phyloP scores from a whole-genome alignment of 805 yeast species.

The Lachancea dasiensis region DNA sequence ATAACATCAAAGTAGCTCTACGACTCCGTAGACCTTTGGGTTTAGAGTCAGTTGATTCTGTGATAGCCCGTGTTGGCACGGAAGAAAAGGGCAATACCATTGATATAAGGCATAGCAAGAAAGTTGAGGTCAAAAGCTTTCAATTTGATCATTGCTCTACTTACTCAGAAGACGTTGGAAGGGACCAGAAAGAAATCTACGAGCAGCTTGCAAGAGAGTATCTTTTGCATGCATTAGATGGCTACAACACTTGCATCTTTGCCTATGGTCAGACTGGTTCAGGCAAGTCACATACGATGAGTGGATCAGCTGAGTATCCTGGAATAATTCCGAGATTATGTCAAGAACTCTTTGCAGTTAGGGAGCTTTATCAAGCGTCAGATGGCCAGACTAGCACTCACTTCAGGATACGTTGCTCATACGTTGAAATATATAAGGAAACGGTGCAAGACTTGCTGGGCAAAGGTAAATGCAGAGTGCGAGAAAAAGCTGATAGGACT shows the following conservation, averaged over 20 bases:
- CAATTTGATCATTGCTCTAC: constrained; percentile 11
- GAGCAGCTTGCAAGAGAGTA: constrained; percentile 11
- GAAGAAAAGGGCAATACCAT: neutral
- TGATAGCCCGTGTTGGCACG: constrained; percentile 5
- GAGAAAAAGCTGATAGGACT: constrained; percentile 62
- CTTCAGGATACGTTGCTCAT: constrained; percentile 64
- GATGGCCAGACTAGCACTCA: constrained; percentile 57
- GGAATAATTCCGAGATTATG: constrained; percentile 12
- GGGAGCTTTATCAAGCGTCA: constrained; percentile 17
- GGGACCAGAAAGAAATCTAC: constrained; percentile 9
- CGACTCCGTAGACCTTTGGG: constrained; percentile 9
- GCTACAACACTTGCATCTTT: constrained; percentile 85
- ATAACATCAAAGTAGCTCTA: constrained; percentile 13
- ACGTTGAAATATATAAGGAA: constrained; percentile 89
- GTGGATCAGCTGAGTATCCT: constrained; percentile 29
- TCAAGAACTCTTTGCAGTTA: constrained; percentile 10
- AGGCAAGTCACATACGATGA: constrained; percentile 92
- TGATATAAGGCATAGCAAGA: constrained; percentile 3
- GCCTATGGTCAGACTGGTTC: constrained; percentile 98
- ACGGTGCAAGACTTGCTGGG: constrained; percentile 61
- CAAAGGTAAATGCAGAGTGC: constrained; percentile 38
- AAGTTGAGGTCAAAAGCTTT: constrained; percentile 8
- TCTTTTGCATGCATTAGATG: constrained; percentile 52
- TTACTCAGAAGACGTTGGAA: constrained; percentile 5
- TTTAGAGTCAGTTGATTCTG: neutral